Percentiles rank a stretch among this genome's conserved stretches.
These are phyloP conservation scores for Harringtonia lauricola DNA, from an alignment of 2,329 filamentous ascomycete species.

Conservation along the genomic window DNA sequence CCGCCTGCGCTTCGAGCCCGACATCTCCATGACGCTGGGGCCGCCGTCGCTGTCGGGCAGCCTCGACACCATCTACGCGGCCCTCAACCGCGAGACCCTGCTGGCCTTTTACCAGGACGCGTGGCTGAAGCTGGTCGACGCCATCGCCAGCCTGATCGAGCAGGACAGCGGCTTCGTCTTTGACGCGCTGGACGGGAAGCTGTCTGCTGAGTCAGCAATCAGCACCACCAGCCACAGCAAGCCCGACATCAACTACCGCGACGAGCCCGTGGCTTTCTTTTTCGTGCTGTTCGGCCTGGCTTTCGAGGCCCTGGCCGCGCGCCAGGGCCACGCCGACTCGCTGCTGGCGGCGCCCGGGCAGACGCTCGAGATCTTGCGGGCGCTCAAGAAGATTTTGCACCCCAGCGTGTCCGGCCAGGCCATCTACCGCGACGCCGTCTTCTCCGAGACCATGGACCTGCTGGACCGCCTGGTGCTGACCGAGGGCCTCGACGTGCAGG, in stretches of 20 bases:
- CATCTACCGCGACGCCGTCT: constrained; percentile 91
- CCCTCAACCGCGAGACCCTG: constrained; percentile 85
- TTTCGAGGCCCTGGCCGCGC: constrained; percentile 86
- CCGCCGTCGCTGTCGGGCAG: constrained; percentile 74
- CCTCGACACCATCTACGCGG: constrained; percentile 87
- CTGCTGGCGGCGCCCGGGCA: constrained; percentile 67
- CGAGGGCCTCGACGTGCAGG: constrained; percentile 78
- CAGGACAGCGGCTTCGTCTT: constrained; percentile 98
- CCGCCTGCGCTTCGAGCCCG: constrained; percentile 80
- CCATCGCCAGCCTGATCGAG: constrained; percentile 92
- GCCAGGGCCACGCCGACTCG: constrained; percentile 40
- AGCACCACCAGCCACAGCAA: no score
- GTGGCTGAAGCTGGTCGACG: constrained; percentile 93
- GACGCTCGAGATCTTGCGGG: constrained; percentile 72
- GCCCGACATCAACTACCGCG: constrained; percentile 92
- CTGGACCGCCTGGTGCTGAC: constrained; percentile 87
- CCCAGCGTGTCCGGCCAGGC: constrained; percentile 93
- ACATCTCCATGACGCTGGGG: constrained; percentile 84
- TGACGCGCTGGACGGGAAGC: constrained; percentile 85
- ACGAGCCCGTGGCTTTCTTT: constrained; percentile 97
- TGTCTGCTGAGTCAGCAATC: constrained; percentile 37
- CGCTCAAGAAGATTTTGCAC: constrained; percentile 87
- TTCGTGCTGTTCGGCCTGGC: constrained; percentile 95
- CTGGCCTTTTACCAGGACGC: constrained; percentile 94
- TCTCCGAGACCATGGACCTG: constrained; percentile 93